Percentiles rank a stretch among this genome's conserved stretches.
Evolutionary conservation across 768 basidiomycete genomes (phyloP).

Genomic region (Cyathus striatus): DNA sequence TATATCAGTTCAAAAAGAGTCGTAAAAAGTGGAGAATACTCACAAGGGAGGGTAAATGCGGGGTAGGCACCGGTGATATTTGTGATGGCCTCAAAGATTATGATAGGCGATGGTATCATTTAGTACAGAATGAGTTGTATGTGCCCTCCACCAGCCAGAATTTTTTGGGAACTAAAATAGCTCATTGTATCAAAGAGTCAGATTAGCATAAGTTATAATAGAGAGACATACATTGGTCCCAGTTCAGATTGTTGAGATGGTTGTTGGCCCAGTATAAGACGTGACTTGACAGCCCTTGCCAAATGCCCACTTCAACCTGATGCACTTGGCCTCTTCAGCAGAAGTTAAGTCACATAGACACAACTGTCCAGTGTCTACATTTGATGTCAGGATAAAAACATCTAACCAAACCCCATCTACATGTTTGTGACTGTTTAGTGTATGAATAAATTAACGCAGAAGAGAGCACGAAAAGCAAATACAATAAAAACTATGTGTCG

Average conservation of each 20-base stretch:
- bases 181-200: neutral
- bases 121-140: no score
- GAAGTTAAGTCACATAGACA: no score
- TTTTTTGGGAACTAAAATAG: constrained; percentile 20
- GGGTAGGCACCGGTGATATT: constrained; percentile 31
- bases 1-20: neutral
- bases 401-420: constrained; percentile 19
- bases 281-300: constrained; percentile 37
- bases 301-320: constrained; percentile 33
- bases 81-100: constrained; percentile 27
- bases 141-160: constrained; percentile 26
- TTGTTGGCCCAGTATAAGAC: constrained; percentile 46
- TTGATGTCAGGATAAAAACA: neutral
- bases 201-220: neutral
- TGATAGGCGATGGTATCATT: no score
- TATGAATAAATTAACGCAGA: neutral
- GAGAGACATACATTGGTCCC: constrained; percentile 20
- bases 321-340: constrained; percentile 12
- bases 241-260: constrained; percentile 27
- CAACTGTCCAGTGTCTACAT: constrained; percentile 26
- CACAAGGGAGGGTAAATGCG: constrained; percentile 37
- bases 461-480: no score
- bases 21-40: constrained; percentile 2
- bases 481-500: no score
- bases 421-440: neutral